Conservation (phyloP, 345 rosid species). For the Citrus trifoliata region DNA sequence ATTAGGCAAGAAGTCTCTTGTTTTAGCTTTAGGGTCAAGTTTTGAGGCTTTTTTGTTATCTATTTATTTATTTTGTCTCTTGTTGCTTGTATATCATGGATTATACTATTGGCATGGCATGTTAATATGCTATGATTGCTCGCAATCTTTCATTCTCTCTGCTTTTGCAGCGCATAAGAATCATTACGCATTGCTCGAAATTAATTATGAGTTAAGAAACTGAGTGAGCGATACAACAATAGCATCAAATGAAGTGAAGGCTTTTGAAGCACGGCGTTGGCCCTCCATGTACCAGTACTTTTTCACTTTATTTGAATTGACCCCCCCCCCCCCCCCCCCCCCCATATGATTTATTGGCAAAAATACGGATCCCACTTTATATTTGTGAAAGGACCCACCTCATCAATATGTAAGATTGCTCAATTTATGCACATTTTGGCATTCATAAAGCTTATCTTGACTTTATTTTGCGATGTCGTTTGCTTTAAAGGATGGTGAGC, state of each 20-base stretch:
- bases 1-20: neutral
- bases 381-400: neutral
- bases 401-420: neutral
- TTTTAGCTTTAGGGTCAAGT: neutral
- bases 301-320: conserved; percentile 2
- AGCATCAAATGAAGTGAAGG: neutral
- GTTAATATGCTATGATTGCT: neutral
- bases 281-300: neutral
- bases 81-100: too few species aligned
- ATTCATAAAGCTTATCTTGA: conserved; percentile 13
- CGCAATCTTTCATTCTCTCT: too few species aligned
- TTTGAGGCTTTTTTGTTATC: neutral
- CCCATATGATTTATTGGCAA: neutral
- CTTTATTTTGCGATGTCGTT: neutral
- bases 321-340: neutral
- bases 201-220: conserved; percentile 23
- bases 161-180: neutral
- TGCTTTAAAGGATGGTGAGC: neutral
- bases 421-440: neutral
- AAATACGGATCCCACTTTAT: neutral
- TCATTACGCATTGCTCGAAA: conserved; percentile 12
- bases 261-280: neutral
- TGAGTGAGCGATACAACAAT: neutral
- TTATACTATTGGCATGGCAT: neutral
- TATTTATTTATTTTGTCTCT: too few species aligned